phyloP scores from a whole-genome alignment of 768 basidiomycete species.

The Kwoniella shandongensis region DNA sequence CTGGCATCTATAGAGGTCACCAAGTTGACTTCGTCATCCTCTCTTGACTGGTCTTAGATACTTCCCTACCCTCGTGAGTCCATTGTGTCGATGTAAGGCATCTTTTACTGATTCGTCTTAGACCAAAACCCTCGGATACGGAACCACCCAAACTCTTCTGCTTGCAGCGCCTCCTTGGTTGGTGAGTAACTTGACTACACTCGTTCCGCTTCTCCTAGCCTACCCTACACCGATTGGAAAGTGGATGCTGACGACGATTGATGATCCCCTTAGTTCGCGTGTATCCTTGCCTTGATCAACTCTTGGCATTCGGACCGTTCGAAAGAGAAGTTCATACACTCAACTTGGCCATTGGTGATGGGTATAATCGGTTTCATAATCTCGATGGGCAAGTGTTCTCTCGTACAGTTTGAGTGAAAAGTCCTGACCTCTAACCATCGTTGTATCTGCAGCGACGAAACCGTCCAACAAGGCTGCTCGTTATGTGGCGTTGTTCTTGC shows the following conservation, averaged over 20 bases:
- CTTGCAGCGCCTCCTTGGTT: constrained; percentile 41
- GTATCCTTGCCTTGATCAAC: constrained; percentile 58
- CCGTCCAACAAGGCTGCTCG: constrained; percentile 28
- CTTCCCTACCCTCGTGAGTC: constrained; percentile 30
- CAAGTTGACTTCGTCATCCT: not conserved
- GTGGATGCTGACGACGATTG: not conserved
- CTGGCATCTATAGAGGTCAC: not conserved
- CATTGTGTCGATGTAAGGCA: not conserved
- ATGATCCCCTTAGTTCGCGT: constrained; percentile 22
- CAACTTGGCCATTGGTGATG: constrained; percentile 43
- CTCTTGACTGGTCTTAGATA: too few relatives aligned
- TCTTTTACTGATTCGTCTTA: too few relatives aligned
- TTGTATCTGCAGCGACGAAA: constrained; percentile 13
- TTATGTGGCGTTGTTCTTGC: constrained; percentile 53
- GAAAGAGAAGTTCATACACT: constrained; percentile 71
- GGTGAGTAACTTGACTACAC: constrained; percentile 20
- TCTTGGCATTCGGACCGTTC: constrained; percentile 64
- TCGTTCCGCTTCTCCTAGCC: constrained; percentile 14
- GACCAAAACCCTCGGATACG: constrained; percentile 40
- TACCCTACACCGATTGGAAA: constrained; percentile 1
- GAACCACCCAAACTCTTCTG: constrained; percentile 39
- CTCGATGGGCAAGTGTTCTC: constrained; percentile 46
- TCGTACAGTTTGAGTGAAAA: not conserved
- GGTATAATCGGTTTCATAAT: constrained; percentile 62
- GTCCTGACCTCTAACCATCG: constrained; percentile 1